Conservation (phyloP, 2,329 filamentous ascomycete species). For the Monilinia laxa region DNA sequence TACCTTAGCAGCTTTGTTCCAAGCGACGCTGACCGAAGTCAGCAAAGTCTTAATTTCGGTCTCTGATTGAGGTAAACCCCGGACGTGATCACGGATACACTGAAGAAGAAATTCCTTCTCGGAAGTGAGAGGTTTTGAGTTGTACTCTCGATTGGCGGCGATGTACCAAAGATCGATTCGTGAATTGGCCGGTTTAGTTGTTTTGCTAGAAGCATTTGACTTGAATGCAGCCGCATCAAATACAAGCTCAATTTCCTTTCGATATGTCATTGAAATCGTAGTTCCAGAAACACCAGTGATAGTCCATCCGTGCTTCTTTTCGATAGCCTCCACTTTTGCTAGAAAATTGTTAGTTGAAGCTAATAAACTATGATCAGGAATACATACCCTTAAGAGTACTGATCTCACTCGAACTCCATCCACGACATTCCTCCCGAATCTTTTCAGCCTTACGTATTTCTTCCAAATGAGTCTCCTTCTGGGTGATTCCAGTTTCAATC, state of each 20-base stretch:
- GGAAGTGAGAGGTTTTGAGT: conserved; percentile 55
- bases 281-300: conserved; percentile 63
- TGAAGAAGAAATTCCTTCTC: conserved; percentile 76
- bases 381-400: conserved; percentile 69
- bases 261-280: conserved; percentile 71
- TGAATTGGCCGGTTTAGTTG: conserved; percentile 43
- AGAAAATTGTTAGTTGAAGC: conserved; percentile 42
- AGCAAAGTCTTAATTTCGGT: conserved; percentile 60
- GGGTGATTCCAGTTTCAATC: conserved; percentile 61
- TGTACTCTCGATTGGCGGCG: conserved; percentile 55
- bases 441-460: conserved; percentile 83
- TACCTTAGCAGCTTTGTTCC: conserved; percentile 63
- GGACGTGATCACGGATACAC: conserved; percentile 66
- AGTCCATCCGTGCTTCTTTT: conserved; percentile 68
- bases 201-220: conserved; percentile 29
- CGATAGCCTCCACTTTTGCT: conserved; percentile 66
- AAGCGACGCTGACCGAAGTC: conserved; percentile 57
- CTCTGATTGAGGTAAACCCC: conserved; percentile 57
- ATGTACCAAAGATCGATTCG: conserved; percentile 71
- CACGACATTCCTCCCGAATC: conserved; percentile 81
- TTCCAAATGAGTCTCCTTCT: conserved; percentile 66
- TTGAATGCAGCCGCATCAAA: conserved; percentile 67
- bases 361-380: background rate
- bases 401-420: conserved; percentile 84
- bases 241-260: conserved; percentile 68